Percentiles rank a stretch among this genome's conserved stretches.
Evolutionary conservation across 1,284 basidiomycete genomes (phyloP).

Genomic region (Caloboletus firmus): DNA sequence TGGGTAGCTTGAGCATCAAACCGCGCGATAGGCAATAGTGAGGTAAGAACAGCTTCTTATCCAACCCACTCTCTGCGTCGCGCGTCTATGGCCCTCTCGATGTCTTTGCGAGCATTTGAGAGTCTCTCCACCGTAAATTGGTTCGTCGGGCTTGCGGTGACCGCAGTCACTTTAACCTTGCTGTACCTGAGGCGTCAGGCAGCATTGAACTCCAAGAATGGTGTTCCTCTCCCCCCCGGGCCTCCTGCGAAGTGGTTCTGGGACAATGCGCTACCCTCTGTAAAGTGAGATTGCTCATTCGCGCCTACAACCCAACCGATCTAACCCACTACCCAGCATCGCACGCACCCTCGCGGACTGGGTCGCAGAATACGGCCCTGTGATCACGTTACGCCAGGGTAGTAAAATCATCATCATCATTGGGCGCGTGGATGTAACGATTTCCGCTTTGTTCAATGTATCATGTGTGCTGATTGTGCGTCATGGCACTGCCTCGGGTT

Average conservation of each 20-base stretch:
- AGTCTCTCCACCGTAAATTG: neutral
- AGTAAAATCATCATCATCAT: constrained; percentile 30
- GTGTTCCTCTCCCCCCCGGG: constrained; percentile 28
- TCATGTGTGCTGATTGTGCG: neutral
- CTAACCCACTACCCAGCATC: constrained; percentile 9
- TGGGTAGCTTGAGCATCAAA: too few species aligned
- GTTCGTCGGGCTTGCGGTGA: constrained; percentile 1
- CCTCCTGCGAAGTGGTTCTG: constrained; percentile 31
- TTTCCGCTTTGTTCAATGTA: neutral
- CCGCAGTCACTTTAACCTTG: neutral
- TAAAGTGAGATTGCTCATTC: constrained; percentile 14
- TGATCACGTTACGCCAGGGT: constrained; percentile 32
- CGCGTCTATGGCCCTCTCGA: neutral
- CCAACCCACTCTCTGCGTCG: neutral
- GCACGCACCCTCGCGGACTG: constrained; percentile 22
- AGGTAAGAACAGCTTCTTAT: neutral
- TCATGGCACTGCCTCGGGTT: neutral
- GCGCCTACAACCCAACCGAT: neutral
- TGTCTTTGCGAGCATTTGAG: neutral
- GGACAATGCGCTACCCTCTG: constrained; percentile 22
- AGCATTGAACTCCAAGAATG: constrained; percentile 1
- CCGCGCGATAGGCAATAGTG: neutral
- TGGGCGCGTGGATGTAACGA: constrained; percentile 34
- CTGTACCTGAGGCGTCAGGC: constrained; percentile 5
- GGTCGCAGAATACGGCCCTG: constrained; percentile 36